A percentile compares a stretch with the other conserved stretches of the same genome.
Evolutionary conservation across 78 protist species (phyloP).

Genomic region (Tieghemostelium lacteum): DNA sequence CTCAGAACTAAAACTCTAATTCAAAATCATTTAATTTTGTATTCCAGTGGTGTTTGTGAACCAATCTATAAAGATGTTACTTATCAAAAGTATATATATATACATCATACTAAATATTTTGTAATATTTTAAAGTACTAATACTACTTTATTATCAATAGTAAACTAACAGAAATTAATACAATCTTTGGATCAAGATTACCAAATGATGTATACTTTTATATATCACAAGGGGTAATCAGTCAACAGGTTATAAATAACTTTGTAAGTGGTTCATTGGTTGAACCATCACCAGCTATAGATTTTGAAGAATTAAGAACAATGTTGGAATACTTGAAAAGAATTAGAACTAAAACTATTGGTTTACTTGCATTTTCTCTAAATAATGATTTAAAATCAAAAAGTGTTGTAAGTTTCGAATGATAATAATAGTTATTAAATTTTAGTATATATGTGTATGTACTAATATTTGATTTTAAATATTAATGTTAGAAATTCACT

Average conservation of each 20-base stretch:
- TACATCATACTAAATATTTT: neutral
- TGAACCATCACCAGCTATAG: conserved; percentile 69
- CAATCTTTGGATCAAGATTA: conserved; percentile 69
- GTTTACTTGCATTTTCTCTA: conserved; percentile 19
- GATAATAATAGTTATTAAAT: neutral
- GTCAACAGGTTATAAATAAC: conserved; percentile 70
- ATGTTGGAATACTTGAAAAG: conserved; percentile 61
- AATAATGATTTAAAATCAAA: conserved; percentile 36
- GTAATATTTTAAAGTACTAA: neutral
- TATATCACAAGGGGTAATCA: conserved; percentile 63
- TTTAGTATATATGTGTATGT: no score
- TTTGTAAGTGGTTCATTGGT: conserved; percentile 39
- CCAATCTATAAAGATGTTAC: conserved; percentile 54
- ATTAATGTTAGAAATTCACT: neutral
- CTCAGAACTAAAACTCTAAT: conserved; percentile 45
- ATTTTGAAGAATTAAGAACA: conserved; percentile 47
- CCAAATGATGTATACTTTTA: conserved; percentile 78
- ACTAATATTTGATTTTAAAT: neutral
- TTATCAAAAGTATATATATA: conserved; percentile 32
- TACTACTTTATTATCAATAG: neutral
- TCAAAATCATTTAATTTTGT: conserved; percentile 43
- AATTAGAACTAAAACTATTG: conserved; percentile 53
- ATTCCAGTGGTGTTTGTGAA: conserved; percentile 36
- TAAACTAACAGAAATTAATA: conserved; percentile 30
- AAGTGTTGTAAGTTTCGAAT: conserved; percentile 8